Evolutionary conservation across 106 monocot genomes (phyloP).

Genomic region (Dioscorea zingiberensis): DNA sequence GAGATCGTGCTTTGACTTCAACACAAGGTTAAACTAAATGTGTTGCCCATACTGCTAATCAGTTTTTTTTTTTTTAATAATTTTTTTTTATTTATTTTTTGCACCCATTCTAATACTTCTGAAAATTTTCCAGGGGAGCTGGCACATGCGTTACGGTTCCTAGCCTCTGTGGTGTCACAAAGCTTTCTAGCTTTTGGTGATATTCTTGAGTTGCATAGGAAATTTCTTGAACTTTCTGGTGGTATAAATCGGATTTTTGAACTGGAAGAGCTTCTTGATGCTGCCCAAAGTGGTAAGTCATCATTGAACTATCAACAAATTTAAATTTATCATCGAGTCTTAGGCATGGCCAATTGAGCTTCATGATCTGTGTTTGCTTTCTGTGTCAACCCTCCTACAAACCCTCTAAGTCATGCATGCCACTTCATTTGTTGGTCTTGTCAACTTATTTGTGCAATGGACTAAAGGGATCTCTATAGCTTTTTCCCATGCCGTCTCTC

Average conservation of each 20-base stretch:
- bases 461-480: no score
- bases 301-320: no score
- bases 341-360: no score
- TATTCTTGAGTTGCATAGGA: constrained; percentile 92
- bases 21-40: constrained; percentile 60
- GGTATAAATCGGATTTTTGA: constrained; percentile 94
- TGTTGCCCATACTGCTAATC: neutral
- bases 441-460: no score
- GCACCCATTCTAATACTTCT: constrained; percentile 1
- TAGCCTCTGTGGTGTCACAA: constrained; percentile 95
- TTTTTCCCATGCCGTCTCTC: no score
- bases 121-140: constrained; percentile 58
- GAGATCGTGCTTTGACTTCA: constrained; percentile 80
- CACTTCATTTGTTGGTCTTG: no score
- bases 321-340: no score
- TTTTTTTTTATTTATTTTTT: constrained; percentile 7
- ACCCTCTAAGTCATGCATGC: no score
- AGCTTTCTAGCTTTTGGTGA: constrained; percentile 99
- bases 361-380: no score
- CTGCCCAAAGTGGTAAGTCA: constrained; percentile 66
- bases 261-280: constrained; percentile 88
- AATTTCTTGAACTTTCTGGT: constrained; percentile 90
- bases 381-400: no score
- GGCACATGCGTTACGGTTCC: constrained; percentile 93
- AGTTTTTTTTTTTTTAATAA: no score